Evolutionary conservation across 768 basidiomycete genomes (phyloP).

Genomic region (Suillus bovinus): DNA sequence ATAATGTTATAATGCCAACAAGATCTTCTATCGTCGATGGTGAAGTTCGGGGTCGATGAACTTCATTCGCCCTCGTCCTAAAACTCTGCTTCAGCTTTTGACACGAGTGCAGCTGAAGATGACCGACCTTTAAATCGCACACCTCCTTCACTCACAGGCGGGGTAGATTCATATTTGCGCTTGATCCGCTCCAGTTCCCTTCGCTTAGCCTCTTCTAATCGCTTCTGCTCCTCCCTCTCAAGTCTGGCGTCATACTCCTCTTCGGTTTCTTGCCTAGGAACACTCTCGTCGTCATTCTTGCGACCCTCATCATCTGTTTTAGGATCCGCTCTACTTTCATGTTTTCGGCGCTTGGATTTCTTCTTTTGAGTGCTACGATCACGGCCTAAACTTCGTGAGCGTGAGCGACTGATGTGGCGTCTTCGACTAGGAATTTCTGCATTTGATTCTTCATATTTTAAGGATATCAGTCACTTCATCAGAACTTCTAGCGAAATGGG

Average conservation of each 20-base stretch:
- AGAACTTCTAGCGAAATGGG: not conserved
- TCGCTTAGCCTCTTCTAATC: constrained; percentile 47
- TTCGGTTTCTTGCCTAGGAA: constrained; percentile 52
- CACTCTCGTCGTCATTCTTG: constrained; percentile 7
- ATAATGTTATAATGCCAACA: constrained; percentile 7
- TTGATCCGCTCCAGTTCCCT: constrained; percentile 52
- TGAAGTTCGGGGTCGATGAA: constrained; percentile 59
- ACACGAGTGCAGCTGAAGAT: not conserved
- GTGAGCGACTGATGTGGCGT: constrained; percentile 23
- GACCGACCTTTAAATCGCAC: constrained; percentile 65
- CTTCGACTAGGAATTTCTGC: constrained; percentile 17
- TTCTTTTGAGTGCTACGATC: constrained; percentile 23
- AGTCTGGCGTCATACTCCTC: constrained; percentile 72
- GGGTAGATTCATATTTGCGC: constrained; percentile 35
- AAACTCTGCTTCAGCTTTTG: not conserved
- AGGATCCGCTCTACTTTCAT: constrained; percentile 1
- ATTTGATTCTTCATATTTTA: constrained; percentile 10
- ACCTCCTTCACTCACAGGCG: constrained; percentile 39
- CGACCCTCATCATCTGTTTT: constrained; percentile 14
- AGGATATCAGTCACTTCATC: not conserved
- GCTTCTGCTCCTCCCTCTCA: constrained; percentile 66
- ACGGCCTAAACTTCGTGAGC: constrained; percentile 30
- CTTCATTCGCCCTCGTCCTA: constrained; percentile 69
- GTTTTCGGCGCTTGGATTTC: constrained; percentile 26
- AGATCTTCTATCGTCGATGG: constrained; percentile 23